A percentile compares a stretch with the other conserved stretches of the same genome.
These are phyloP conservation scores for Flaveria sonorensis DNA, from an alignment of 129 eudicot species.

Conservation along the genomic window DNA sequence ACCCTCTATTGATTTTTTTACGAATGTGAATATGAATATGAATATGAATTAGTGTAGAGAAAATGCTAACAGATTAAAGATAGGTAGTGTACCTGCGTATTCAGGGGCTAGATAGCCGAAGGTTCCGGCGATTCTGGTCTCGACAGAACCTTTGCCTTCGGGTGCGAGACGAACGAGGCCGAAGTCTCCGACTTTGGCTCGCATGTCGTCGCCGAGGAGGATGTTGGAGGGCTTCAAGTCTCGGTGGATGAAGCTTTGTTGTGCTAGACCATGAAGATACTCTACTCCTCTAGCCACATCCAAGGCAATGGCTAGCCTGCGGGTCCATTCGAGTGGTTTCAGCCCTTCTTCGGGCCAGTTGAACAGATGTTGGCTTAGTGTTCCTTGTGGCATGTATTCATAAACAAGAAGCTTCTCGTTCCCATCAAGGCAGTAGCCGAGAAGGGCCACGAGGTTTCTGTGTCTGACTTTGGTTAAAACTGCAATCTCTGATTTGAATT, in stretches of 20 bases:
- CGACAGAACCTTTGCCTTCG: conserved; percentile 91
- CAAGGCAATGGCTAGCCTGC: conserved; percentile 74
- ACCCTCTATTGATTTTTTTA: no score
- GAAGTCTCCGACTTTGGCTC: conserved; percentile 97
- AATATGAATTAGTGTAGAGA: neutral
- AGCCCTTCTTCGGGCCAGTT: conserved; percentile 89
- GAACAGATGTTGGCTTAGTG: conserved; percentile 76
- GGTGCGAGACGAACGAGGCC: conserved; percentile 99
- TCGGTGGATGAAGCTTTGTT: conserved; percentile 95
- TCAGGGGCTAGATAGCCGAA: conserved; percentile 98
- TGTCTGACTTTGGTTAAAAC: conserved; percentile 94
- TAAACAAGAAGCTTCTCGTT: conserved; percentile 92
- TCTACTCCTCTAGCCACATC: conserved; percentile 99
- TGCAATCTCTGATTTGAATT: conserved; percentile 90
- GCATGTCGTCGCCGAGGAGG: conserved; percentile 97
- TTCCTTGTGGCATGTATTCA: conserved; percentile 98
- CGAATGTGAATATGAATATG: no score
- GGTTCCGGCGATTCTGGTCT: conserved; percentile 93
- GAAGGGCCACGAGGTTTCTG: conserved; percentile 89
- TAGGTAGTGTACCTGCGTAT: conserved; percentile 72
- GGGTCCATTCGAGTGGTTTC: conserved; percentile 87
- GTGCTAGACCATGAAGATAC: conserved; percentile 89
- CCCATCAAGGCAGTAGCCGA: conserved; percentile 94
- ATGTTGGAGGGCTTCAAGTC: conserved; percentile 95
- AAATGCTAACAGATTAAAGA: neutral